Percentiles rank a stretch among this genome's conserved stretches.
These are phyloP conservation scores for Toxicodendron radicans DNA, from an alignment of 345 rosid genomes.

Conservation along the genomic window DNA sequence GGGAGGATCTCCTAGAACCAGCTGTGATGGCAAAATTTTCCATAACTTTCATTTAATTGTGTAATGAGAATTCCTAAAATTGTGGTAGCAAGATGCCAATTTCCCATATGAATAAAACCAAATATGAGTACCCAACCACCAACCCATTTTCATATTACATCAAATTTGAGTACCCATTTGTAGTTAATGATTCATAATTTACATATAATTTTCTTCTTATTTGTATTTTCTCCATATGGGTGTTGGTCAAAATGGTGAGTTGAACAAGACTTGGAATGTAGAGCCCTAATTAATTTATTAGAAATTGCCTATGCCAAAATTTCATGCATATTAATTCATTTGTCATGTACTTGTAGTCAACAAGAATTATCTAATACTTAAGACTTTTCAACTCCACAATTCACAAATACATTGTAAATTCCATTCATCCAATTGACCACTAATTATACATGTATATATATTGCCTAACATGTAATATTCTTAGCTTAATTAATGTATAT, in stretches of 20 bases:
- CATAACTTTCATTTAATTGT: not conserved
- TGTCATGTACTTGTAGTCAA: not conserved
- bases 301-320: conserved; percentile 5
- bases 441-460: too few species aligned
- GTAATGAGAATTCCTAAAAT: not conserved
- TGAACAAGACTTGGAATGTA: conserved; percentile 12
- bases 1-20: not conserved
- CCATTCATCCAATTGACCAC: too few species aligned
- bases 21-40: too few species aligned
- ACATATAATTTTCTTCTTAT: not conserved
- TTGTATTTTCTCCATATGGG: too few species aligned
- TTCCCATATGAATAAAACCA: not conserved
- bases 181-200: too few species aligned
- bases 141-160: not conserved
- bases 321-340: not conserved
- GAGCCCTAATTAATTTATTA: conserved; percentile 8
- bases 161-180: too few species aligned
- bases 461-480: too few species aligned
- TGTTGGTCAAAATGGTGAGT: conserved; percentile 3
- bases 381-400: not conserved
- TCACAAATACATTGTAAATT: too few species aligned
- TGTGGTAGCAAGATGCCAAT: not conserved
- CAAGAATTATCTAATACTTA: not conserved
- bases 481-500: too few species aligned
- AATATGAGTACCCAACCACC: too few species aligned